These are phyloP conservation scores for Teratosphaeria destructans DNA, from an alignment of 2,329 filamentous ascomycete genomes.

Conservation along the genomic window DNA sequence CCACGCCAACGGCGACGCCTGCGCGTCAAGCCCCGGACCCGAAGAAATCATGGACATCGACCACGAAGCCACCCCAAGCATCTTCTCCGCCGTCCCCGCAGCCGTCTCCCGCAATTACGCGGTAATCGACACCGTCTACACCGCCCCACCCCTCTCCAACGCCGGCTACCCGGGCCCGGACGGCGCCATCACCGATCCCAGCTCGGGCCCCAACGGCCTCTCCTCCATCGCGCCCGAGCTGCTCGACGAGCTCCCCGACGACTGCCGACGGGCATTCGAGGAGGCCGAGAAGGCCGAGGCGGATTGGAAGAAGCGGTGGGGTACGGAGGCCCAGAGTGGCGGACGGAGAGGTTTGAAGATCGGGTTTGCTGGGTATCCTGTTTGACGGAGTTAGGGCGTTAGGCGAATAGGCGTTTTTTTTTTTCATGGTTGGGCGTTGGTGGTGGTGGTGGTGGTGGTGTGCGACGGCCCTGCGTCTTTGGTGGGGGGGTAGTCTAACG, in stretches of 20 bases:
- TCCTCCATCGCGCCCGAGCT: constrained; percentile 56
- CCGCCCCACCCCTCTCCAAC: constrained; percentile 47
- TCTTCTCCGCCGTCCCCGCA: constrained; percentile 46
- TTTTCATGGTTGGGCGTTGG: neutral
- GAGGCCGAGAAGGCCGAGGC: constrained; percentile 53
- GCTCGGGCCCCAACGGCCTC: constrained; percentile 44
- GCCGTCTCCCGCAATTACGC: constrained; percentile 52
- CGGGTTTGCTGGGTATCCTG: constrained; percentile 40
- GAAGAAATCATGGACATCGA: constrained; percentile 9
- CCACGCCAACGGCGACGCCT: constrained; percentile 8
- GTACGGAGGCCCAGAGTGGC: constrained; percentile 52
- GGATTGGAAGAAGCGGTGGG: constrained; percentile 67
- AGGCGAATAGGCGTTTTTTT: constrained; percentile 21
- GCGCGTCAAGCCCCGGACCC: constrained; percentile 2
- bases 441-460: neutral
- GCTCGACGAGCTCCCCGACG: constrained; percentile 53
- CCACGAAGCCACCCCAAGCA: constrained; percentile 17
- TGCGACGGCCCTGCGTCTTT: neutral
- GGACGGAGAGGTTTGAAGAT: constrained; percentile 36
- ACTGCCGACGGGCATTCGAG: constrained; percentile 65
- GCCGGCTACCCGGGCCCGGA: constrained; percentile 51
- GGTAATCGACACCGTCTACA: constrained; percentile 51
- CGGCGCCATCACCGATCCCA: constrained; percentile 37
- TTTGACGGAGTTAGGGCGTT: constrained; percentile 30
- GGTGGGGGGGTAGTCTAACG: neutral